These are phyloP conservation scores for Triticum aestivum DNA, from an alignment of 176 grass and related monocot species.

Conservation along the genomic window IWGSC_CS_RefSeq_v2.1 NC_057812.1:542151698-542152197, in stretches of 20 bases:
- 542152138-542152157: background rate
- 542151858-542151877: conserved; percentile 15
- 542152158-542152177: conserved; percentile 40
- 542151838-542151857: conserved; percentile 35
- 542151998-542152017: background rate
- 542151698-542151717: conserved; percentile 40
- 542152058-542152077: conserved; percentile 7
- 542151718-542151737: background rate
- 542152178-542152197: background rate
- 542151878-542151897: conserved; percentile 54
- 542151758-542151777: conserved; percentile 37
- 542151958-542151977: background rate
- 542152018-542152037: background rate
- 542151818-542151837: conserved; percentile 56
- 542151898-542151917: background rate
- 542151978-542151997: conserved; percentile 13
- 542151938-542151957: conserved; percentile 53
- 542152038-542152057: background rate
- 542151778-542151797: conserved; percentile 38
- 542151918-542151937: background rate
- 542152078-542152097: conserved; percentile 5
- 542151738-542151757: background rate
- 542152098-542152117: background rate
- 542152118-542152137: conserved; percentile 14
- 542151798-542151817: conserved; percentile 43